These are phyloP conservation scores for Dorcoceras hygrometricum DNA, from an alignment of 257 asterid species.

Conservation along the genomic window DNA sequence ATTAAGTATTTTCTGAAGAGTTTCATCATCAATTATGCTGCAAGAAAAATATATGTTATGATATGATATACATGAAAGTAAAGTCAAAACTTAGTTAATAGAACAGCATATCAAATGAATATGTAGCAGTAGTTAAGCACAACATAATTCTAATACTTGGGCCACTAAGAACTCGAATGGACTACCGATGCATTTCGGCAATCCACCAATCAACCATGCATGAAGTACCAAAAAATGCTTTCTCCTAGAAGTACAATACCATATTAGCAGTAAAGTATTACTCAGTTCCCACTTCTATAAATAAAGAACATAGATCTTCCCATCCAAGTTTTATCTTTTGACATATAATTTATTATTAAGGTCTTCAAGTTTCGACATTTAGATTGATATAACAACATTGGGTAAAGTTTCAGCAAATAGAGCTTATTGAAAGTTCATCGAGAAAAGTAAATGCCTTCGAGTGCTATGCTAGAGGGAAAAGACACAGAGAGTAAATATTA, in stretches of 20 bases:
- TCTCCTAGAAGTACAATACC: background rate
- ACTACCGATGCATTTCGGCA: background rate
- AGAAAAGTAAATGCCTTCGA: background rate
- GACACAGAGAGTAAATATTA: background rate
- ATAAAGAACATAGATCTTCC: background rate
- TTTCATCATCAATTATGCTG: constrained; percentile 79
- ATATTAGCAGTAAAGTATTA: background rate
- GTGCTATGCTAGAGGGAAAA: background rate
- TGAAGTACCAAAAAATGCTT: background rate
- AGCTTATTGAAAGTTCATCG: background rate
- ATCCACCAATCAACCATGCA: background rate
- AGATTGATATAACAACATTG: background rate
- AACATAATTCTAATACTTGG: background rate
- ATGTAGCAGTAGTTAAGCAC: constrained; percentile 8
- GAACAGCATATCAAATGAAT: constrained; percentile 1
- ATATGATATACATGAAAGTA: constrained; percentile 12
- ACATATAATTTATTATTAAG: background rate
- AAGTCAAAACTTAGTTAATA: background rate
- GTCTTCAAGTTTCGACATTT: background rate
- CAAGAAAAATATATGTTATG: constrained; percentile 23
- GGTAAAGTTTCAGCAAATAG: background rate
- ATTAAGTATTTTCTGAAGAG: constrained; percentile 62
- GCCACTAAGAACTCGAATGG: background rate
- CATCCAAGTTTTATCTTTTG: background rate
- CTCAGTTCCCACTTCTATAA: background rate